Conservation (phyloP, 257 asterid genomes). For the Rubia yunnanensis region DNA sequence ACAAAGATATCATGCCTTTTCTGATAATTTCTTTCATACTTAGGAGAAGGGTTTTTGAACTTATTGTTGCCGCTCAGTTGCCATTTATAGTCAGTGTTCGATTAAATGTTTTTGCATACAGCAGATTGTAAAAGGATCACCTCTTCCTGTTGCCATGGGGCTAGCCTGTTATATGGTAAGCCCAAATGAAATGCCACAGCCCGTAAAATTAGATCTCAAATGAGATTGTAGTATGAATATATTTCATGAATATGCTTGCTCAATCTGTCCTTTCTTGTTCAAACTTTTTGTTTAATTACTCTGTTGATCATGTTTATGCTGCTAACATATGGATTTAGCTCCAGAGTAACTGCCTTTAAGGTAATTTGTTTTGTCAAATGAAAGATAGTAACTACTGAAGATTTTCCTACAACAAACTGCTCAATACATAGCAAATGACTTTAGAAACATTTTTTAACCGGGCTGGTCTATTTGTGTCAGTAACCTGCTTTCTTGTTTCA, state of each 20-base stretch:
- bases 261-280: neutral
- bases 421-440: neutral
- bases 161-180: neutral
- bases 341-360: neutral
- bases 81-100: neutral
- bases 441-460: neutral
- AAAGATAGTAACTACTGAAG: neutral
- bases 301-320: neutral
- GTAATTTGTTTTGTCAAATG: neutral
- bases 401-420: neutral
- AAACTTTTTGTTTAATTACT: neutral
- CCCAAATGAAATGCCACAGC: neutral
- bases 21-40: too few relatives aligned
- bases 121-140: neutral
- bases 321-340: neutral
- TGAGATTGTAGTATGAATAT: neutral
- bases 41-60: neutral
- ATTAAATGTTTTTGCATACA: neutral
- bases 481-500: neutral
- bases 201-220: too few relatives aligned
- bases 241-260: neutral
- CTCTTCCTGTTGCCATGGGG: neutral
- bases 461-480: too few relatives aligned
- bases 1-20: neutral
- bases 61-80: neutral